A percentile compares a stretch with the other conserved stretches of the same genome.
Conservation (phyloP, 345 rosid genomes). For the Excoecaria agallocha region DNA sequence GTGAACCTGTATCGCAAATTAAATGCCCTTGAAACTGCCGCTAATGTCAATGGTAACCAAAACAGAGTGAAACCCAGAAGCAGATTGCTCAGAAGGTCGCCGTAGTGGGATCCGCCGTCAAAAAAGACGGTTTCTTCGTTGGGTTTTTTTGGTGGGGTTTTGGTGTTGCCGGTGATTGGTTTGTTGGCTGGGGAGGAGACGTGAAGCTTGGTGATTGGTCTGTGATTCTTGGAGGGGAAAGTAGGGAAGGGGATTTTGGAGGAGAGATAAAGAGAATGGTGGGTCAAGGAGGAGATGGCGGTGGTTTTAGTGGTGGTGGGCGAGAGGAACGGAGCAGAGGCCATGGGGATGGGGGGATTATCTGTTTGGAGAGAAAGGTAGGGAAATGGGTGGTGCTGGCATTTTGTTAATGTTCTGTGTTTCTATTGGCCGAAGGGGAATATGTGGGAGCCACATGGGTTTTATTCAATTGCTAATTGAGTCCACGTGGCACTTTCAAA, state of each 20-base stretch:
- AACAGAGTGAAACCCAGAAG: conserved; percentile 77
- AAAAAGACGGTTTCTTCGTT: conserved; percentile 70
- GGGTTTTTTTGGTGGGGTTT: conserved; percentile 31
- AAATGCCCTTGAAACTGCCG: conserved; percentile 82
- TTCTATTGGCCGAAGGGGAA: neutral
- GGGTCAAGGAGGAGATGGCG: conserved; percentile 21
- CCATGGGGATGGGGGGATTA: conserved; percentile 31
- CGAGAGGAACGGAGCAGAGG: conserved; percentile 30
- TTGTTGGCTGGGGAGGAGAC: conserved; percentile 55
- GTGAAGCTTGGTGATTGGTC: conserved; percentile 40
- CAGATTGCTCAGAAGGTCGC: conserved; percentile 79
- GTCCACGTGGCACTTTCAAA: conserved; percentile 6
- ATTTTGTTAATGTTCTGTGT: neutral
- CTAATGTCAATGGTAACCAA: conserved; percentile 92
- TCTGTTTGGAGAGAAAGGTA: conserved; percentile 13
- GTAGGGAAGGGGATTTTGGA: conserved; percentile 23
- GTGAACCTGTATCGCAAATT: conserved; percentile 84
- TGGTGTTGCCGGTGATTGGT: conserved; percentile 29
- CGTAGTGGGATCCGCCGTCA: conserved; percentile 95
- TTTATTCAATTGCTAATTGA: neutral
- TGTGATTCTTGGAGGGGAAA: conserved; percentile 17
- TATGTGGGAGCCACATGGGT: neutral
- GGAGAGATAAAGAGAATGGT: conserved; percentile 19
- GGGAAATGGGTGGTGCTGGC: neutral
- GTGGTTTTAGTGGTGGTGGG: conserved; percentile 17